phyloP scores from a whole-genome alignment of 2,329 filamentous ascomycete species.

The Emergomyces orientalis region DNA sequence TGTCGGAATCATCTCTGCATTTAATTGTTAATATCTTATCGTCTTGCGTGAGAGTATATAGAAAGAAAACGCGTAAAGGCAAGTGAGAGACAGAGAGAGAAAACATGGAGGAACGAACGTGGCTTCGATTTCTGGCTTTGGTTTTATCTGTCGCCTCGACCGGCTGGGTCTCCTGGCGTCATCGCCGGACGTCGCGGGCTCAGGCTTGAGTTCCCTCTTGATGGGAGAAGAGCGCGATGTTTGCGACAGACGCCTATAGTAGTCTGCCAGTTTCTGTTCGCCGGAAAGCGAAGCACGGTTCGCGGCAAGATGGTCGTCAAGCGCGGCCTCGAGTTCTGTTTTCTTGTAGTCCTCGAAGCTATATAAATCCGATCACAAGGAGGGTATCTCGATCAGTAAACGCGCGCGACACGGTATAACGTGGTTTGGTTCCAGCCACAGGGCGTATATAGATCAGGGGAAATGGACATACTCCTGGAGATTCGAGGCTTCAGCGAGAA shows the following conservation, averaged over 20 bases:
- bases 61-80: neutral
- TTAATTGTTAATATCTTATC: neutral
- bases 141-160: conserved; percentile 35
- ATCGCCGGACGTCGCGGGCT: conserved; percentile 29
- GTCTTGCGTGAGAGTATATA: neutral
- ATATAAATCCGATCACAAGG: conserved; percentile 7
- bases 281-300: conserved; percentile 57
- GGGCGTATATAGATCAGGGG: neutral
- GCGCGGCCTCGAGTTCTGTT: conserved; percentile 62
- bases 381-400: neutral
- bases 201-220: conserved; percentile 39
- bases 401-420: neutral
- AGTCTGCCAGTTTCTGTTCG: conserved; percentile 59
- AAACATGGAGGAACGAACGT: conserved; percentile 14
- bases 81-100: neutral
- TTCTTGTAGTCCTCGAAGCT: conserved; percentile 68
- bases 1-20: conserved; percentile 20
- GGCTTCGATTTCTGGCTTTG: conserved; percentile 25
- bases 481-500: conserved; percentile 62
- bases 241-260: conserved; percentile 52
- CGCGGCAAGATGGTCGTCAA: conserved; percentile 63
- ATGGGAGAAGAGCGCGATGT: conserved; percentile 38
- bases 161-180: conserved; percentile 28
- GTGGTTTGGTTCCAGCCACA: neutral
- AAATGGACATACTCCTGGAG: conserved; percentile 58